Conservation (phyloP, 805 yeast species). For the Scheffersomyces stipitis region DNA sequence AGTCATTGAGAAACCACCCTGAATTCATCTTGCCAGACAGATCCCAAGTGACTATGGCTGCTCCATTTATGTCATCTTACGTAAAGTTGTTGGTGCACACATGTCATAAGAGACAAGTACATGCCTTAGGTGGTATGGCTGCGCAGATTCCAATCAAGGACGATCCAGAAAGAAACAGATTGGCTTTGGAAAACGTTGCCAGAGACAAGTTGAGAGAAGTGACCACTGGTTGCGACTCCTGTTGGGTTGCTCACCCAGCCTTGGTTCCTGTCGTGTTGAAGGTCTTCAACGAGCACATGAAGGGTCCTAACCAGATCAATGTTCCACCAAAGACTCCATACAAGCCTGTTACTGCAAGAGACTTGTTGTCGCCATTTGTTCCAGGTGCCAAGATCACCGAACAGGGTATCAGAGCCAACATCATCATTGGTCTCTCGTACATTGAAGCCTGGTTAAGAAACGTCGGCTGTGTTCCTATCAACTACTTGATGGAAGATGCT, state of each 20-base stretch:
- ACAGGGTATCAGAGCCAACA: slow-evolving; percentile 68
- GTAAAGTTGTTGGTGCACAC: slow-evolving; percentile 70
- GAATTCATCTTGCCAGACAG: slow-evolving; percentile 75
- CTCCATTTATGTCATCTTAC: slow-evolving; percentile 78
- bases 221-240: slow-evolving; percentile 79
- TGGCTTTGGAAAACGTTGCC: slow-evolving; percentile 71
- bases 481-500: slow-evolving; percentile 85
- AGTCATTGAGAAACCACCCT: slow-evolving; percentile 67
- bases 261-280: slow-evolving; percentile 69
- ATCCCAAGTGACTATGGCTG: slow-evolving; percentile 74
- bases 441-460: slow-evolving; percentile 88
- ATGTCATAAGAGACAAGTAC: slow-evolving; percentile 77
- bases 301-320: slow-evolving; percentile 77
- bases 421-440: slow-evolving; percentile 73
- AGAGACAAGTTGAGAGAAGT: slow-evolving; percentile 78
- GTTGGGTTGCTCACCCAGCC: slow-evolving; percentile 90
- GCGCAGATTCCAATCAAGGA: slow-evolving; percentile 81
- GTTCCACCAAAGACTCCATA: slow-evolving; percentile 47
- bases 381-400: slow-evolving; percentile 64
- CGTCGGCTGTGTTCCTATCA: slow-evolving; percentile 82
- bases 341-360: slow-evolving; percentile 57
- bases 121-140: slow-evolving; percentile 92
- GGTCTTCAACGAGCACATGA: slow-evolving; percentile 74
- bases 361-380: slow-evolving; percentile 63
- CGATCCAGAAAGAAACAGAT: slow-evolving; percentile 59